Evolutionary conservation across 108 stramenopile genomes (phyloP), one percentile per base, ranked within the genome.

Genomic region (Cylindrotheca fusiformis): DNA sequence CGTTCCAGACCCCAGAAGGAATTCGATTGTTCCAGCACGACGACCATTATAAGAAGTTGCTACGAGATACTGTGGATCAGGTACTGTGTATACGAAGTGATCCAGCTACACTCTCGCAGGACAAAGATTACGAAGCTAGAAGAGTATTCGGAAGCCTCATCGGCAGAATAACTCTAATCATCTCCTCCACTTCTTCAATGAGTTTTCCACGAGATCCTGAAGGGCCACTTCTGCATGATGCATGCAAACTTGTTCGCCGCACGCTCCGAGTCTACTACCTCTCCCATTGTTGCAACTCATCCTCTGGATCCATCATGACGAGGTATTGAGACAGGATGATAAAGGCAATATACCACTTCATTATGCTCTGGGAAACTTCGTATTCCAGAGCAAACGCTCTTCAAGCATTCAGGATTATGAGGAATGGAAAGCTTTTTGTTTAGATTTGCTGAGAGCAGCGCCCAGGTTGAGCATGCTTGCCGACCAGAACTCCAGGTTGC

Each of bases 261-360:
- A 58, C n/a, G 57, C 55, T 14, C 63, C 63, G 1, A 45, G 19
- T 22, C 41, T 67, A 58, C 36, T 14, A 14, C 69, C 72, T 19
- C 45, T 53, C n/a, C 67, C 78, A 18, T 45, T 79, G 0, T n/a
- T 69, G 0, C 23, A 67, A 22, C 48, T 79, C 2, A 53, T 79
- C 52, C 65, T 69, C 6, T 69, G 68, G 63, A 32, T 69, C n/a
- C 47, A 73, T 32, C 62, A 52, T 1, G 60, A 70, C 17, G 29
- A 79, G 21, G 36, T 67, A 0, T 6, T 63, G 28, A 23, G 23
- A 26, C 31, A 23, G 44, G 78, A 74, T 63, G 28, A 30, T 18
- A 20, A 28, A 21, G 73, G 73, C 18, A 56, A 55, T 29, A 31
- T 74, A 21, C 78, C 78, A 8, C 31, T 79, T 45, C 78, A 79